Conservation (phyloP, 352 stramenopile genomes). For the Globisporangium parvum region DNA sequence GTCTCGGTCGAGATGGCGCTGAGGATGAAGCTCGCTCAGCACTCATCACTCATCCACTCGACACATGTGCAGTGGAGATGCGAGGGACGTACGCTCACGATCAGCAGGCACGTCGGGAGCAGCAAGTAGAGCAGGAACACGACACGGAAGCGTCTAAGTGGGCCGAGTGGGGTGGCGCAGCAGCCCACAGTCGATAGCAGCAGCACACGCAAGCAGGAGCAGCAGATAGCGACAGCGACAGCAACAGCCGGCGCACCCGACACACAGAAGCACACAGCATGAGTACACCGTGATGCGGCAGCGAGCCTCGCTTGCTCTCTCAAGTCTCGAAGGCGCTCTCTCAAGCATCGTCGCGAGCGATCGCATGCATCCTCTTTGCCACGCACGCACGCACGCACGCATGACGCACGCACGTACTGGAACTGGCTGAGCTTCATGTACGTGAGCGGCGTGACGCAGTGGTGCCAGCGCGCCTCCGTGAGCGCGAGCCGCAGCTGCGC, state of each 20-base stretch:
- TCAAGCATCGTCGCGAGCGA: not conserved
- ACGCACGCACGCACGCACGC: too few relatives aligned
- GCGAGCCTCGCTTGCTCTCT: too few relatives aligned
- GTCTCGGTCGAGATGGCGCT: not conserved
- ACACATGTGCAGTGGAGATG: conserved; percentile 3
- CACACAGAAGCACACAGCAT: too few relatives aligned
- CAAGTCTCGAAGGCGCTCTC: too few relatives aligned
- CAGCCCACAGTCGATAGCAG: too few relatives aligned
- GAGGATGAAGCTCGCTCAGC: too few relatives aligned
- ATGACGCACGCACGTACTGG: conserved; percentile 25
- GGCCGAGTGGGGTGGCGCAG: too few relatives aligned
- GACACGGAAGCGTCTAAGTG: conserved; percentile 41
- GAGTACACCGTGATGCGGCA: too few relatives aligned
- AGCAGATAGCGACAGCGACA: too few relatives aligned
- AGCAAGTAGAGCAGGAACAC: conserved; percentile 52
- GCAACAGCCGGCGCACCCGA: too few relatives aligned
- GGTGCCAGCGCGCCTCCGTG: conserved; percentile 52
- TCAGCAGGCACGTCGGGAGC: conserved; percentile 44
- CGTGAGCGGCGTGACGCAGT: conserved; percentile 43
- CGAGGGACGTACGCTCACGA: conserved; percentile 35
- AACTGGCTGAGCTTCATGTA: conserved; percentile 77
- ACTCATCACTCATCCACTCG: not conserved
- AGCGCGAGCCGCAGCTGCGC: conserved; percentile 38
- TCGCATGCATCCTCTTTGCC: not conserved
- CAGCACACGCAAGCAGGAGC: too few relatives aligned